Evolutionary conservation across 1,284 basidiomycete genomes (phyloP).

Genomic region (Xerocomus minutiporus): DNA sequence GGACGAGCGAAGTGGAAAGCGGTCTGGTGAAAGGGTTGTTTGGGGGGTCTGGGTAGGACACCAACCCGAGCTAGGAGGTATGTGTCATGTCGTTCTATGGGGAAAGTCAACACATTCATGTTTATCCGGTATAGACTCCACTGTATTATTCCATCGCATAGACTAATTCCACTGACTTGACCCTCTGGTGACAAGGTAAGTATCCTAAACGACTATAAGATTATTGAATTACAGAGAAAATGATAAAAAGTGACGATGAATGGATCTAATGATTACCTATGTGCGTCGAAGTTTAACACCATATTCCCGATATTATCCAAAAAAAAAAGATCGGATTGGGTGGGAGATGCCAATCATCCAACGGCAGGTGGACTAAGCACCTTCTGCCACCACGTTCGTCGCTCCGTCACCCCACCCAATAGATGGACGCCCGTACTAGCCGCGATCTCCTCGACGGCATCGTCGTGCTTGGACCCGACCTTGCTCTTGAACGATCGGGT

Average conservation of each 20-base stretch:
- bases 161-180: conserved; percentile 3
- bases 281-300: background rate
- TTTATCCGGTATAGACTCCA: background rate
- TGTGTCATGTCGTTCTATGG: background rate
- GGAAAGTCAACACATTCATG: background rate
- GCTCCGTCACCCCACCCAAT: conserved; percentile 14
- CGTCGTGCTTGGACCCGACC: conserved; percentile 1
- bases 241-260: background rate
- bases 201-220: conserved; percentile 4
- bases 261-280: conserved; percentile 1
- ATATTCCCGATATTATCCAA: background rate
- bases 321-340: background rate
- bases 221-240: background rate
- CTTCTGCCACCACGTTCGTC: conserved; percentile 32
- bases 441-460: background rate
- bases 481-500: conserved; percentile 18
- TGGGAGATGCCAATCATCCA: conserved; percentile 5
- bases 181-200: background rate
- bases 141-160: conserved; percentile 1
- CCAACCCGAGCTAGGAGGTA: background rate
- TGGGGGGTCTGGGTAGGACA: conserved; percentile 4
- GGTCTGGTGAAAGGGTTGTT: conserved; percentile 21
- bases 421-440: conserved; percentile 2
- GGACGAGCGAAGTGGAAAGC: conserved; percentile 8
- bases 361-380: conserved; percentile 21